Evolutionary conservation across 768 basidiomycete species (phyloP), one percentile per base, ranked within the genome.

Genomic region (Vishniacozyma victoriae): DNA sequence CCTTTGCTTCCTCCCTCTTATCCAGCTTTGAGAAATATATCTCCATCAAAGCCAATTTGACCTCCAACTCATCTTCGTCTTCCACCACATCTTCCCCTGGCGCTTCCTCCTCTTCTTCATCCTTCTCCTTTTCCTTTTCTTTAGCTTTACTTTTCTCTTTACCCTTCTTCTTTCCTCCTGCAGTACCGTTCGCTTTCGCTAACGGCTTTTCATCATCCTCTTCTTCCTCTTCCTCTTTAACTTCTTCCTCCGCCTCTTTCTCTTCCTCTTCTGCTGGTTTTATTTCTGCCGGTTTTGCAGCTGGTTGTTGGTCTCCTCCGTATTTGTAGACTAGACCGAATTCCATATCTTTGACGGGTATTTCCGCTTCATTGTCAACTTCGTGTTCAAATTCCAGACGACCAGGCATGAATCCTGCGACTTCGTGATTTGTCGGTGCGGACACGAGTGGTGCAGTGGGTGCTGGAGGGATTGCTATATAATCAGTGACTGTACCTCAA

Each of bases 331-430:
- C 88, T n/a, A 91, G 74, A 1, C 88, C 93, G 60, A 96, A 96
- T 67, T 97, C 92, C 55, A 99, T 77, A 67, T 96, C 90, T 72
- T 96, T 97, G 55, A 96, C 85, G 2, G 88, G 73, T 61, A 92
- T 85, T 68, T 99, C 93, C 0, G 93, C 93, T 43, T 99, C 93
- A 69, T 99, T 95, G 65, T 96, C 92, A 4, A 89, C 75, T 72
- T 99, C 93, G 60, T 92, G 91, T 67, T 99, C 93, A 67, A 99
- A 99, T 72, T 99, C 93, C 27, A 99, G 78, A n/a, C 93, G 83
- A 14, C 93, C 93, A 7, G 93, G 93, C 66, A 99, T 84, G 74
- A 85, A 97, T 0, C 85, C 85, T 14, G 85, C 82, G 33, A 97
- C 79, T 74, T 99, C 93, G 69, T 96, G 93, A 14, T 74, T 73